Evolutionary conservation across 768 basidiomycete species (phyloP), one percentile per base, ranked within the genome.

Genomic region (Lyophyllum semitale): DNA sequence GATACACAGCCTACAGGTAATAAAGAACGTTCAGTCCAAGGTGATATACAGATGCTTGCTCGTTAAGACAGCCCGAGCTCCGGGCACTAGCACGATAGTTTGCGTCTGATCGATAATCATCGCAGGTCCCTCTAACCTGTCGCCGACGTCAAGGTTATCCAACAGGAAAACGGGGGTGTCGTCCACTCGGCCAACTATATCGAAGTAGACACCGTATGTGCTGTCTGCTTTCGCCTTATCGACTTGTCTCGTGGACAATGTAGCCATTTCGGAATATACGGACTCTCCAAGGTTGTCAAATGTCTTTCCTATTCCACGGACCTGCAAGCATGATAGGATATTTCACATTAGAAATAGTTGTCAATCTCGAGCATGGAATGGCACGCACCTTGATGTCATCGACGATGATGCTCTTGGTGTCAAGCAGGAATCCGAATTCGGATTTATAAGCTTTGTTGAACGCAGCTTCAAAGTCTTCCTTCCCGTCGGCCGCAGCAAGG

Each of bases 51-150:
- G 66, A 68, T 91, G 89, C 59, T 84, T 87, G 53, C 83, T 85
- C 45, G 86, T 82, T 53, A 92, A 65, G 8, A 88, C 73, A 18
- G 84, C 89, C 65, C 70, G 82, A 47, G 89, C 84, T 15, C 80
- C 84, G 0, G 92, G 89, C 20, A 93, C 84, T 4, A 98, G 71
- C 29, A 98, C 89, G 57, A 98, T 92, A 22, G 95, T 97, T 75
- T 97, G 96, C 20, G 95, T 98, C 61, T 92, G 79, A 70, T 98
- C 95, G 63, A 97, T 91, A 57, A 98, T 88, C 83, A 98, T 88
- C 32, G 94, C 93, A 8, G 96, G 95, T 8, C 95, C 96, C 41
- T 81, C 71, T 25, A 96, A 75, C 37, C 77, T 74, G 53, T 93
- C 88, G 3, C 94, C 95, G 12, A 85, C 73, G 0, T 73, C 75